Evolutionary conservation across 2,329 filamentous ascomycete species (phyloP).

Genomic region (Coniochaeta sp.): DNA sequence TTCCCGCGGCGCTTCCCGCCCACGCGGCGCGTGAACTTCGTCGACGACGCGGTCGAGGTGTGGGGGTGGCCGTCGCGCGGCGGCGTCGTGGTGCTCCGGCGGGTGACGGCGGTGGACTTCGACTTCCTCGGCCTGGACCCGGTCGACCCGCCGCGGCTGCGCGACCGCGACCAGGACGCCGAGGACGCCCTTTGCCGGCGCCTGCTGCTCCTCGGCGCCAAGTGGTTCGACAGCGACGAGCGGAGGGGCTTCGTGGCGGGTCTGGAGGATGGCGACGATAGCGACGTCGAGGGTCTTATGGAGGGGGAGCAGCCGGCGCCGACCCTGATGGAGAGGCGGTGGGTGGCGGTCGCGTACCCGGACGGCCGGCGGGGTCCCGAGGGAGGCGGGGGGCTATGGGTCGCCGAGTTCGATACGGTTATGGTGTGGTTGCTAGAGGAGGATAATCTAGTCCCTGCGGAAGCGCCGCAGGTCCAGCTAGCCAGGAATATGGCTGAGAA

Average conservation of each 20-base stretch:
- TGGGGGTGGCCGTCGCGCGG: conserved; percentile 1
- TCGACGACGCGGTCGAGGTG: neutral
- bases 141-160: neutral
- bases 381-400: conserved; percentile 1
- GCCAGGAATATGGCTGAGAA: conserved; percentile 1
- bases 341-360: neutral
- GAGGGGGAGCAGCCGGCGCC: neutral
- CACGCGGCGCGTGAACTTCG: neutral
- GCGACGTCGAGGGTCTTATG: neutral
- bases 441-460: neutral
- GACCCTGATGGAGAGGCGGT: neutral
- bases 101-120: neutral
- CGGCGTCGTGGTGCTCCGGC: neutral
- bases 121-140: conserved; percentile 1
- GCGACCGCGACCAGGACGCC: neutral
- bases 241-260: neutral
- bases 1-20: neutral
- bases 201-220: neutral
- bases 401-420: conserved; percentile 4
- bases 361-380: neutral
- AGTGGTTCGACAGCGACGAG: neutral
- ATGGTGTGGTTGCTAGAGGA: conserved; percentile 1
- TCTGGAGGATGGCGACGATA: neutral
- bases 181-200: neutral
- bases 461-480: neutral